Evolutionary conservation across 2,329 filamentous ascomycete species (phyloP).

Genomic region (Aspergillus aculeatinus): DNA sequence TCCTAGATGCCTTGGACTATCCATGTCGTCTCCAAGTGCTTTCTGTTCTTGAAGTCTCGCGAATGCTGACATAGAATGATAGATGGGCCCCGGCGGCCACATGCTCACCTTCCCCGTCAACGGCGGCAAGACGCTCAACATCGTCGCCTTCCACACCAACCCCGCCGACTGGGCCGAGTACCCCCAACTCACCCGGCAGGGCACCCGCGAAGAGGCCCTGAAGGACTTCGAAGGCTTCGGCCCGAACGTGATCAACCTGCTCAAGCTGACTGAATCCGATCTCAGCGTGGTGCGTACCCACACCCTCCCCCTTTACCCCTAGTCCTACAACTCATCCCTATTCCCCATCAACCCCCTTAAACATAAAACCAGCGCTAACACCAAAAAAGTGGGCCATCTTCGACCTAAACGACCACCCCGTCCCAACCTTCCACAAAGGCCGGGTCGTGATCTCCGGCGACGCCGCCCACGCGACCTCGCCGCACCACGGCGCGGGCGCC

Average conservation of each 20-base stretch:
- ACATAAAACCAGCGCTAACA: neutral
- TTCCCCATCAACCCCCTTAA: too few relatives aligned
- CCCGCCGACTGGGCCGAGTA: conserved; percentile 25
- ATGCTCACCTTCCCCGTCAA: conserved; percentile 52
- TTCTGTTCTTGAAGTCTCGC: too few relatives aligned
- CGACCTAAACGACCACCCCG: conserved; percentile 39
- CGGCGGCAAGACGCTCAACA: conserved; percentile 49
- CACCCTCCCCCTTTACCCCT: neutral
- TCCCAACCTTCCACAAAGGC: conserved; percentile 37
- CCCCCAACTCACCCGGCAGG: conserved; percentile 21
- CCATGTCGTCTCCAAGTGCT: too few relatives aligned
- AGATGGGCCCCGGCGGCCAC: conserved; percentile 46
- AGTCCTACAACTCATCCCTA: neutral
- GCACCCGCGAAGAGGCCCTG: conserved; percentile 23
- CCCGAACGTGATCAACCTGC: conserved; percentile 23
- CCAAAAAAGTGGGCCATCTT: conserved; percentile 41
- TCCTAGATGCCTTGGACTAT: too few relatives aligned
- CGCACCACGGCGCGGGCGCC: conserved; percentile 43
- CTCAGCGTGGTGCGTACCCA: conserved; percentile 24
- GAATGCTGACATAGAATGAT: neutral
- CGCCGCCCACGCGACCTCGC: conserved; percentile 44
- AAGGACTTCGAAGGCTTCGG: conserved; percentile 24
- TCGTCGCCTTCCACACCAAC: conserved; percentile 42
- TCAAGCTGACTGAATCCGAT: conserved; percentile 30
- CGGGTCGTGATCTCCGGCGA: conserved; percentile 40